A percentile compares a stretch with the other conserved stretches of the same genome.
These are phyloP conservation scores for Metschnikowia colocasiae DNA, from an alignment of 805 yeast genomes.

Conservation along the genomic window DNA sequence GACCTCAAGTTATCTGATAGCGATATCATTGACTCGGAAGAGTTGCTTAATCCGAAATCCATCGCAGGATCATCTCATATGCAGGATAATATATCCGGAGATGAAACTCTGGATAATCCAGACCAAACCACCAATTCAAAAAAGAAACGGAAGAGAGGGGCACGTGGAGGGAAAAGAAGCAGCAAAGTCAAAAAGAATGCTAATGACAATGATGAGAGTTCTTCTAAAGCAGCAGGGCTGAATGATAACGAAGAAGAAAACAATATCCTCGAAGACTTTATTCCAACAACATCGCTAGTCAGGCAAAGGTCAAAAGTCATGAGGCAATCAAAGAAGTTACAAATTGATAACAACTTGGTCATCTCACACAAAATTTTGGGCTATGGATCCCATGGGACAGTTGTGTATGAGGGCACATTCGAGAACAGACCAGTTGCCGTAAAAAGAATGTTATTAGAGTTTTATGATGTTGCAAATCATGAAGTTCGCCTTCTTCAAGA, in stretches of 20 bases:
- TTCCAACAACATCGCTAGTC: constrained; percentile 26
- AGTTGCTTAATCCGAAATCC: neutral
- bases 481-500: constrained; percentile 86
- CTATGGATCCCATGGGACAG: constrained; percentile 95
- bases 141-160: constrained; percentile 76
- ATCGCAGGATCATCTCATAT: neutral
- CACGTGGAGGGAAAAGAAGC: constrained; percentile 73
- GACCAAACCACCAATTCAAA: constrained; percentile 22
- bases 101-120: constrained; percentile 9
- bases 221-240: constrained; percentile 3
- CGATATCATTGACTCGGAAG: constrained; percentile 1
- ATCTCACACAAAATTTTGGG: constrained; percentile 80
- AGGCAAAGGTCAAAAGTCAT: constrained; percentile 19
- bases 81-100: neutral
- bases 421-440: constrained; percentile 95
- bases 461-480: constrained; percentile 89
- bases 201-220: constrained; percentile 32
- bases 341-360: constrained; percentile 48
- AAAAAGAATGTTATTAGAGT: constrained; percentile 87
- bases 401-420: constrained; percentile 85
- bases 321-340: constrained; percentile 27
- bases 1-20: neutral
- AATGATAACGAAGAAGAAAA: constrained; percentile 5
- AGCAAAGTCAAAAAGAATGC: constrained; percentile 25
- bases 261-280: constrained; percentile 12